Base-by-base conservation (phyloP, 352 stramenopile species). In the Pythium phragmitis region DNA sequence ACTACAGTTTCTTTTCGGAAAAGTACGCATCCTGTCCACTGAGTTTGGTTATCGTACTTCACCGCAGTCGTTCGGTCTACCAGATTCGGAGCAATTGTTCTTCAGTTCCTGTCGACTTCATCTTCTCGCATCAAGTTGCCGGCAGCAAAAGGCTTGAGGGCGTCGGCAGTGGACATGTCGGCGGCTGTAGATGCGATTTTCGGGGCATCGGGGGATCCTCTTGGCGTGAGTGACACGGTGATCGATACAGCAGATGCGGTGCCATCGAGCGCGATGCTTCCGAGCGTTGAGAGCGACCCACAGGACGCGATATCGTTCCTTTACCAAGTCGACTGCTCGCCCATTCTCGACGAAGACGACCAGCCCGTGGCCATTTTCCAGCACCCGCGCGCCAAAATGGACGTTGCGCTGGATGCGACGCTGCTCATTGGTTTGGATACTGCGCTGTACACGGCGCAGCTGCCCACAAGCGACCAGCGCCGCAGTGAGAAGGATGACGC, bases 381-480 rank as follows among this genome's bases (percentile, higher is more conserved):
- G 26, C 60, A 86, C 43, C 37, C 75, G 8, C 45, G 63, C 26
- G 68, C 83, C 39, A 78, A 74, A 30, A 53, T 88, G 61, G 83
- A 92, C 64, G 65, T 92, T 11, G 72, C 83, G 2, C 57, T 71
- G 7, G 79, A 83, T 45, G 26, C 76, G 41, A 77, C 80, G 11
- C 42, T 92, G 14, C 33, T 83, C 11, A 63, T 87, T 41, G 80
- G 68, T 2, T 76, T 85, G 13, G 61, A 75, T 41, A 49, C 37
- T 23, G 55, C 72, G 48, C 57, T 92, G 7, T 88, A 77, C 65
- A 59, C 65, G 1, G 63, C 65, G 5, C 56, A 63, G 9, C 7
- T 56, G 19, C 55, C 66, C 11, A 41, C 36, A 7, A 9, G 26
- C 21, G 2, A 12, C 7, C 34, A 9, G 34, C 34, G 34, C 34